Percentiles rank a stretch among this genome's conserved stretches.
phyloP scores from a whole-genome alignment of 2,329 filamentous ascomycete genomes.

The Achaetomium macrosporum region DNA sequence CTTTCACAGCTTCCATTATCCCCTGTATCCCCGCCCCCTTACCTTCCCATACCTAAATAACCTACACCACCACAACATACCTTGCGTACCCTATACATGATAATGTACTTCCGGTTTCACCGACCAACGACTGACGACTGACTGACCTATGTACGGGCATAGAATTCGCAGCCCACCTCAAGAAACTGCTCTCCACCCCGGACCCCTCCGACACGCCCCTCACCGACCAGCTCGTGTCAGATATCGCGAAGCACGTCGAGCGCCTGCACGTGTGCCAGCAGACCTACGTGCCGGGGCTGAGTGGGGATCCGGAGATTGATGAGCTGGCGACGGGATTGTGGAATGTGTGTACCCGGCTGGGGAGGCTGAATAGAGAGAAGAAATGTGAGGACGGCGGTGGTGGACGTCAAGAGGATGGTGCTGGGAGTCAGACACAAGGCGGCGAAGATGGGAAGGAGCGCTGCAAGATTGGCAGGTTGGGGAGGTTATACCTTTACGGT shows the following conservation, averaged over 20 bases:
- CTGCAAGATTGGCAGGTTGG: conserved; percentile 19
- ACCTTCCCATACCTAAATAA: background rate
- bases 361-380: conserved; percentile 26
- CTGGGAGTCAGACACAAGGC: background rate
- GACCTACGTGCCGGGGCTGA: conserved; percentile 26
- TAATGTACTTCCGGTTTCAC: background rate
- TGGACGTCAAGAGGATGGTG: background rate
- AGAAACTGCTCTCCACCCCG: conserved; percentile 19
- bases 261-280: conserved; percentile 30
- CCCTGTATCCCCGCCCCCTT: background rate
- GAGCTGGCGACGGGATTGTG: conserved; percentile 53
- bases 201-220: conserved; percentile 12
- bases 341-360: conserved; percentile 58
- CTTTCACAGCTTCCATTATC: background rate
- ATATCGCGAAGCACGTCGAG: conserved; percentile 37
- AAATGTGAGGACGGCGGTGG: background rate
- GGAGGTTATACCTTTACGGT: conserved; percentile 34
- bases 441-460: background rate
- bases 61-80: background rate
- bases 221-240: conserved; percentile 30
- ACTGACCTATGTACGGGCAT: background rate
- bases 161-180: conserved; percentile 9
- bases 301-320: conserved; percentile 46
- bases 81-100: too few relatives aligned
- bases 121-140: background rate